Conservation (phyloP, 2,329 filamentous ascomycete genomes). For the Eurotiales sp. region DNA sequence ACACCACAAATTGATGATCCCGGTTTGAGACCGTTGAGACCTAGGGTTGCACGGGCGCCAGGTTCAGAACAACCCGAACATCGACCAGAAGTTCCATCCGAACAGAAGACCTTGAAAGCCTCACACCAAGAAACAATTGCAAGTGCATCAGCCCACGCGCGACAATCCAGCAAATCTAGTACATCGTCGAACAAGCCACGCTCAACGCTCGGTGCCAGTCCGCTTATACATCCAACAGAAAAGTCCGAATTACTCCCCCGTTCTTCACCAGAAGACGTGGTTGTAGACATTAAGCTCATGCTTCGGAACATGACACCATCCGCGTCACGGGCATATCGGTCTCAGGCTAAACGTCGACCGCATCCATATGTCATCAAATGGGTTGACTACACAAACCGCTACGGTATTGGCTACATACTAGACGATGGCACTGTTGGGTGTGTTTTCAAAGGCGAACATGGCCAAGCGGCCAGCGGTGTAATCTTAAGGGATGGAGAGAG, state of each 20-base stretch:
- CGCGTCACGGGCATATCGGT: constrained; percentile 25
- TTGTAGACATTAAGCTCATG: constrained; percentile 37
- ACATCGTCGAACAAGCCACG: constrained; percentile 29
- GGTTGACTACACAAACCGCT: constrained; percentile 52
- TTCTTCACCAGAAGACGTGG: constrained; percentile 38
- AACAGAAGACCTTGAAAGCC: constrained; percentile 5
- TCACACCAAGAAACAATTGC: neutral
- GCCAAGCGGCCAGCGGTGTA: constrained; percentile 42
- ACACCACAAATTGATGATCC: constrained; percentile 10
- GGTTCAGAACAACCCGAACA: constrained; percentile 8
- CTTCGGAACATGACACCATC: constrained; percentile 33
- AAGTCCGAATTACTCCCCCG: constrained; percentile 33
- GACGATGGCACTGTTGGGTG: constrained; percentile 50
- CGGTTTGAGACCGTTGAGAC: neutral
- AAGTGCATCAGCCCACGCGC: constrained; percentile 1
- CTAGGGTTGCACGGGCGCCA: constrained; percentile 8
- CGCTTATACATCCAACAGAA: constrained; percentile 37
- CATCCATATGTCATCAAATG: constrained; percentile 50
- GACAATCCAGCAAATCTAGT: constrained; percentile 25
- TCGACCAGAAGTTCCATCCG: constrained; percentile 9
- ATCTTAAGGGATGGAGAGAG: constrained; percentile 45
- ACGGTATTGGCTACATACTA: constrained; percentile 51
- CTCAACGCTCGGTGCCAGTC: constrained; percentile 33
- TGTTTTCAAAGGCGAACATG: constrained; percentile 46
- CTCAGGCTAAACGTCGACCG: constrained; percentile 25